Evolutionary conservation across 768 basidiomycete species (phyloP).

Genomic region (Tricholoma sp.): DNA sequence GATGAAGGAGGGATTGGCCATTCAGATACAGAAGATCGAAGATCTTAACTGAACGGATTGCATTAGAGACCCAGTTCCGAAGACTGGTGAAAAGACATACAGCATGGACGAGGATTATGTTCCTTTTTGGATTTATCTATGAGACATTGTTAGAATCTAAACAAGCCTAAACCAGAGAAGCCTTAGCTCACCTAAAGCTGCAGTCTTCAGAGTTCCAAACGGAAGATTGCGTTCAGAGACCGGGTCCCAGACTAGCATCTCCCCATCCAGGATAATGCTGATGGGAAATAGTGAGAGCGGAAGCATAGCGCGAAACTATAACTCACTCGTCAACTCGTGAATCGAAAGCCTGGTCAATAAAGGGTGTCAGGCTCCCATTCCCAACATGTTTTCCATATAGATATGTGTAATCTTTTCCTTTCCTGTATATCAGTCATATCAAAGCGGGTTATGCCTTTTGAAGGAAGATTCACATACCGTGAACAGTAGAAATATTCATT

Average conservation of each 20-base stretch:
- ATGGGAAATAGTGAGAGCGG: neutral
- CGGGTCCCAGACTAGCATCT: slow-evolving; percentile 99
- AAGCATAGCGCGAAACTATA: neutral
- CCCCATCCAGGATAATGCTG: slow-evolving; percentile 93
- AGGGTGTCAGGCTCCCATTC: slow-evolving; percentile 83
- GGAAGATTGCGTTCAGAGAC: slow-evolving; percentile 81
- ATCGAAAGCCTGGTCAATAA: slow-evolving; percentile 74
- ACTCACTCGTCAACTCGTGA: slow-evolving; percentile 75
- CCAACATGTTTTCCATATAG: slow-evolving; percentile 85
- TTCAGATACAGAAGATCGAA: slow-evolving; percentile 93
- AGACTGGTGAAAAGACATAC: slow-evolving; percentile 42
- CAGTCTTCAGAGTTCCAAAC: slow-evolving; percentile 92
- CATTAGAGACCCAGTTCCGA: neutral
- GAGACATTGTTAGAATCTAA: neutral
- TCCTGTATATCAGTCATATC: slow-evolving; percentile 38
- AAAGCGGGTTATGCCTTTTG: neutral
- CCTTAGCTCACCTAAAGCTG: slow-evolving; percentile 64
- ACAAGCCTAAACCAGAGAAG: neutral
- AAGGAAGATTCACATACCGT: slow-evolving; percentile 39
- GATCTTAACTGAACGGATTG: slow-evolving; percentile 68
- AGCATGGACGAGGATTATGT: slow-evolving; percentile 82
- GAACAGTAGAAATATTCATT: slow-evolving; percentile 93
- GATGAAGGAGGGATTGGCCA: slow-evolving; percentile 69
- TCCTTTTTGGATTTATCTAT: slow-evolving; percentile 68
- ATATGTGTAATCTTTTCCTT: slow-evolving; percentile 88